phyloP scores from a whole-genome alignment of 2,329 filamentous ascomycete species.

The Metarhizium rileyi region DNA sequence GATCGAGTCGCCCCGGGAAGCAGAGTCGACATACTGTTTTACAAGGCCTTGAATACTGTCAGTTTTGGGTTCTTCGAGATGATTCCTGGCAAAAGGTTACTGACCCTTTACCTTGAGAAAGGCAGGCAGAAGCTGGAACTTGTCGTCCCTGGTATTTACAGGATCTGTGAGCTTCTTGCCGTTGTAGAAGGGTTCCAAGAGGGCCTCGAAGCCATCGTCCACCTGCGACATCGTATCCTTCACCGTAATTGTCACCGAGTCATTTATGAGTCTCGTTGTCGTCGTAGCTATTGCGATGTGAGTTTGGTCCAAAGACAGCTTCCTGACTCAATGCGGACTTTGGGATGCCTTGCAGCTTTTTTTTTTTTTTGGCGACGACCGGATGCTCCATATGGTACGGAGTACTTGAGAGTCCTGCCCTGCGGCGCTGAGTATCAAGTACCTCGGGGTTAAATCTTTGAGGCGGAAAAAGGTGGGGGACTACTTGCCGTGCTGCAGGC shows the following conservation, averaged over 20 bases:
- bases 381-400: not conserved
- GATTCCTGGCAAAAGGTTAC: slow-evolving; percentile 15
- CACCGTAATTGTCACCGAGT: slow-evolving; percentile 17
- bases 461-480: not conserved
- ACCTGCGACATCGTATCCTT: slow-evolving; percentile 39
- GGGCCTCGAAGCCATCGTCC: slow-evolving; percentile 56
- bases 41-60: slow-evolving; percentile 50
- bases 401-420: slow-evolving; percentile 5
- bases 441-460: no score
- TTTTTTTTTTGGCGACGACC: not conserved
- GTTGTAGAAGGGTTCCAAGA: slow-evolving; percentile 58
- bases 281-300: not conserved
- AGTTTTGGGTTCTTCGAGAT: not conserved
- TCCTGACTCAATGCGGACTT: not conserved
- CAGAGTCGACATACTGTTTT: slow-evolving; percentile 54
- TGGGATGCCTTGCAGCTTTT: not conserved
- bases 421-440: not conserved
- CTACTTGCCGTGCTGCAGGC: not conserved
- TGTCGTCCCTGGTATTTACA: slow-evolving; percentile 64
- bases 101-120: slow-evolving; percentile 90
- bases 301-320: not conserved
- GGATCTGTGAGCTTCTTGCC: slow-evolving; percentile 58
- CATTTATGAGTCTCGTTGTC: slow-evolving; percentile 14
- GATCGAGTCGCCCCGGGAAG: not conserved
- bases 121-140: slow-evolving; percentile 94